phyloP scores from a whole-genome alignment of 768 basidiomycete genomes.

The Suillus tomentosus region DNA sequence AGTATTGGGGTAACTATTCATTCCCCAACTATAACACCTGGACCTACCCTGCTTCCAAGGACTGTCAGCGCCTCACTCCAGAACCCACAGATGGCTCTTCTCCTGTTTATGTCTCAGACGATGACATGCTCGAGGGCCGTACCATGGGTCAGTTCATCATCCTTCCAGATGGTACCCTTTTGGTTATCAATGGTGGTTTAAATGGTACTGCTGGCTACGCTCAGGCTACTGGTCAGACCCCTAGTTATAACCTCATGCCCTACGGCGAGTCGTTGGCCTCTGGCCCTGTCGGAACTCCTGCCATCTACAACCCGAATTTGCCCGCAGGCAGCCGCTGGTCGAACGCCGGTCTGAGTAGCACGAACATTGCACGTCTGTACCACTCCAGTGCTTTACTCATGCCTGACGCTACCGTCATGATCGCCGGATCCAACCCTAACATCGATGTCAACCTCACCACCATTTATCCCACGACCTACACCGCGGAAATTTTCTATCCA shows the following conservation, averaged over 20 bases:
- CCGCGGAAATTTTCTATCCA: constrained; percentile 90
- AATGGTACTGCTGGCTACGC: constrained; percentile 93
- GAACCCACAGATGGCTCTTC: constrained; percentile 72
- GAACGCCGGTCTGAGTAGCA: constrained; percentile 58
- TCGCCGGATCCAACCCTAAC: constrained; percentile 94
- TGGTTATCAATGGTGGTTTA: constrained; percentile 78
- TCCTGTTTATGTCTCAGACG: constrained; percentile 67
- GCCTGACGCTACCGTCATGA: constrained; percentile 81
- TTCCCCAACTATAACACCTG: constrained; percentile 74
- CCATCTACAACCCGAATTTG: constrained; percentile 78
- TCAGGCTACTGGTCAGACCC: constrained; percentile 48
- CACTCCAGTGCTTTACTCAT: constrained; percentile 92
- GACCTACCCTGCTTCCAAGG: constrained; percentile 64
- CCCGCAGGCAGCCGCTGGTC: constrained; percentile 77
- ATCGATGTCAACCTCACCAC: constrained; percentile 71
- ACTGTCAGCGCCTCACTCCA: constrained; percentile 85
- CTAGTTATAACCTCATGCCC: constrained; percentile 55
- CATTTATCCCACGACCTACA: constrained; percentile 74
- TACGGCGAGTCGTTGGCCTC: constrained; percentile 75
- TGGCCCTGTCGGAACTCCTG: constrained; percentile 77
- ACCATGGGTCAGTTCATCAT: constrained; percentile 93
- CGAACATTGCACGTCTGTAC: constrained; percentile 79
- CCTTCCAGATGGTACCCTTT: constrained; percentile 76
- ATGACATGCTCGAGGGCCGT: constrained; percentile 70
- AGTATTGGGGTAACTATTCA: constrained; percentile 76